Conservation (phyloP, 1,284 basidiomycete genomes). For the Stygiomarasmius scandens region DNA sequence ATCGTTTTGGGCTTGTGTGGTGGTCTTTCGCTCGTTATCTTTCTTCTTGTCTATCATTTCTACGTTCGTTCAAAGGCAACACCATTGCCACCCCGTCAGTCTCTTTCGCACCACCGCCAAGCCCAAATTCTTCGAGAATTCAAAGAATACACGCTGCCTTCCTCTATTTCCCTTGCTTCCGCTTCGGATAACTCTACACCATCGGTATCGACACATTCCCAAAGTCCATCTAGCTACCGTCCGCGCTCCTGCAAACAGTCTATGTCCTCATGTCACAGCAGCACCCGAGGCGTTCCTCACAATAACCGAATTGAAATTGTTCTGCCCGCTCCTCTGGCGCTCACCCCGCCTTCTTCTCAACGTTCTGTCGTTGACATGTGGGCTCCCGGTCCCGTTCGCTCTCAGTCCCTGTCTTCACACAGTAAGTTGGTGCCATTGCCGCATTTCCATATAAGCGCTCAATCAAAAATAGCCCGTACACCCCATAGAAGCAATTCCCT, state of each 20-base stretch:
- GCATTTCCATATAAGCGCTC: not conserved
- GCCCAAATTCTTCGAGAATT: not conserved
- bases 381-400: not conserved
- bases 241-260: conserved; percentile 26
- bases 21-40: not conserved
- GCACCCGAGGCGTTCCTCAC: conserved; percentile 53
- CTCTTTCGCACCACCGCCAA: conserved; percentile 56
- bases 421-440: not conserved
- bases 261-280: conserved; percentile 19
- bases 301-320: conserved; percentile 61
- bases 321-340: conserved; percentile 56
- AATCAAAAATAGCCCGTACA: not conserved
- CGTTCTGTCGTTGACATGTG: conserved; percentile 6
- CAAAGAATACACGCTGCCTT: no score
- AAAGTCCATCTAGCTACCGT: conserved; percentile 20
- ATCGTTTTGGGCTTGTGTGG: not conserved
- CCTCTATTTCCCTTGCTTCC: conserved; percentile 2
- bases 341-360: conserved; percentile 10
- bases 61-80: conserved; percentile 27
- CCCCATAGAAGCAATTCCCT: conserved; percentile 4
- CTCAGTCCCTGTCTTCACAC: conserved; percentile 2
- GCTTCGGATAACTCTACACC: not conserved
- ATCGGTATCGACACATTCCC: conserved; percentile 18
- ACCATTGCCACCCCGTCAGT: conserved; percentile 61
- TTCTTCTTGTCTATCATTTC: not conserved